Base-by-base conservation (phyloP, 2,329 filamentous ascomycete species). In the Alternaria dauci region DNA sequence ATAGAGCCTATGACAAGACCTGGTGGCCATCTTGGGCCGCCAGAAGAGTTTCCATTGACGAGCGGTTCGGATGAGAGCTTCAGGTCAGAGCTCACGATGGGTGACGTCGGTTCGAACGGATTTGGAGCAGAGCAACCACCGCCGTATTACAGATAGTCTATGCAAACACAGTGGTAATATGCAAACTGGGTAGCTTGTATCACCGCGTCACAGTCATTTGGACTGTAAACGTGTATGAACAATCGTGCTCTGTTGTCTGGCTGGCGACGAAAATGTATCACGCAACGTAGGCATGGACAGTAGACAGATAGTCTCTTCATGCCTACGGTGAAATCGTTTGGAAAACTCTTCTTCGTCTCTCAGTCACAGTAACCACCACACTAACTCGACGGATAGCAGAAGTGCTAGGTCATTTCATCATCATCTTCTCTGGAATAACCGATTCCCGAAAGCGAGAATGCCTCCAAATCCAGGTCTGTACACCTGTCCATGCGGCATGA, bases 1-100 rank as follows among this genome's bases (percentile, higher is more conserved):
- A 58, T 72, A 7, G 53, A 68, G 38, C 67, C 67, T 0, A 70
- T 67, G 67, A 67, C 62, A 8, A 48, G 68, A 8, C 58, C 59
- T 9, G 65, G 67, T 8, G 67, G 66, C 0, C 57, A 66, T 51
- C 52, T 70, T 36, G 68, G 66, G 2, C 66, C 66, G 3, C 68
- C 66, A 1, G 55, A 58, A 36, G 61, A 58, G 16, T 39, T 59
- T 20, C 65, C 65, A 8, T 60, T 53, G 9, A 38, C 32, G 9
- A 44, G 54, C 28, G 55, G 47, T 8, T 58, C 58, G 18, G 47
- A 56, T 0, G 65, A 67, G 47, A 58, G 52, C n/a, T 23, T 50
- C 14, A 30, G 44, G 12, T 25, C 47, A 6, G 39, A 39, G 34
- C 52, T 50, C 5, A 36, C 53, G 56, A 42, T 62, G 25, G 23